Base-by-base conservation (phyloP, 2,329 filamentous ascomycete genomes). In the Pseudogymnoascus sp. region DNA sequence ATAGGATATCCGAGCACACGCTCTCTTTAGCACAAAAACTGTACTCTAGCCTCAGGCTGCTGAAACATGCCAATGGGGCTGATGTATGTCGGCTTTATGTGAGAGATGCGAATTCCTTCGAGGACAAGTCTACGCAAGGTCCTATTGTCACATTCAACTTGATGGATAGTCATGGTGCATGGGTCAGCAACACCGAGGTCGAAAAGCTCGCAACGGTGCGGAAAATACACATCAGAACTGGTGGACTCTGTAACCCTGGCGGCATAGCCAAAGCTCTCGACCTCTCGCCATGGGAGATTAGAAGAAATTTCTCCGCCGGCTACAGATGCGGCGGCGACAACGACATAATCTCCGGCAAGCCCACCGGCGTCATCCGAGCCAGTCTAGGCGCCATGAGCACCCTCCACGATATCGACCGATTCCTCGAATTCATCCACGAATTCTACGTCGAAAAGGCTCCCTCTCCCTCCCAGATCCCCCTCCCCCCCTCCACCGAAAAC, bases 301-400 rank as follows among this genome's bases (percentile, higher is more conserved):
- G 82, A 69, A 83, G 83, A 65, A 96, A 96, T 73, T 96, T 95
- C 71, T 91, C 89, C 0, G 85, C 88, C 1, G 95, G 95, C 0
- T 86, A 92, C 72, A 85, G 91, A 41, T 99, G 95, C 74, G 93
- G 92, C 6, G 84, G 85, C 63, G 91, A 93, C 16, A 88, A 90
- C 70, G 92, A 96, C 67, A 82, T 96, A 41, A 85, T 95, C 68
- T 82, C 84, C 37, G 93, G 92, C 21, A 96, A 93, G 70, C 92
- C 93, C 2, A 96, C 92, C 0, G 95, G 95, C 1, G 85, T 96
- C 37, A 85, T 98, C 67, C 85, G 95, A 65, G 85, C 88, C 39
- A 98, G 93, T 70, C 75, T 98, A 0, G 95, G 93, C 2, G 91
- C 93, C 0, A 96, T 96, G 90, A 97, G 90, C 72, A 93, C 86